Percentiles rank a stretch among this genome's conserved stretches.
Conservation (phyloP, 2,329 filamentous ascomycete genomes). For the Fusarium pseudocircinatum region DNA sequence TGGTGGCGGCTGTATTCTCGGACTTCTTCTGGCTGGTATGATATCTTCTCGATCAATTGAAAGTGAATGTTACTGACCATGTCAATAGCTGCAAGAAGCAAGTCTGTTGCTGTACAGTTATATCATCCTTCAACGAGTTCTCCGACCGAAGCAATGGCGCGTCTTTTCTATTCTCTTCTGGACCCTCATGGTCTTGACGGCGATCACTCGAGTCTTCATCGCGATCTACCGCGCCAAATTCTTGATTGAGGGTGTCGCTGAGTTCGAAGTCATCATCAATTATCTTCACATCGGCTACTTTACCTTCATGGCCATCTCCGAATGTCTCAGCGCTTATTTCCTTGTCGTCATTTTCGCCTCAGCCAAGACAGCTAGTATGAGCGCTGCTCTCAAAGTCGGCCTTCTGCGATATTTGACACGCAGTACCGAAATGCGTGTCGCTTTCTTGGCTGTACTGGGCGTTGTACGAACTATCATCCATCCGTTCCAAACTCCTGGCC, state of each 20-base stretch:
- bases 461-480: slow-evolving; percentile 53
- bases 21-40: slow-evolving; percentile 54
- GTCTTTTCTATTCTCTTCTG: slow-evolving; percentile 65
- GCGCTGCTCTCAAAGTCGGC: slow-evolving; percentile 43
- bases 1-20: slow-evolving; percentile 49
- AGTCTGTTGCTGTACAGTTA: slow-evolving; percentile 59
- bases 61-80: background rate
- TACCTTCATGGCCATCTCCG: slow-evolving; percentile 51
- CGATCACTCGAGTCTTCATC: slow-evolving; percentile 57
- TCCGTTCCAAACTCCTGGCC: slow-evolving; percentile 49
- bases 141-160: slow-evolving; percentile 52
- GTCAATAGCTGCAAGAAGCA: slow-evolving; percentile 52
- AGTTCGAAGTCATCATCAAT: slow-evolving; percentile 45
- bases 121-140: slow-evolving; percentile 60
- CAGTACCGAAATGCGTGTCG: slow-evolving; percentile 52
- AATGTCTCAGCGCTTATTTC: slow-evolving; percentile 52
- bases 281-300: slow-evolving; percentile 55
- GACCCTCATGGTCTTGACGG: slow-evolving; percentile 62
- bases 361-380: slow-evolving; percentile 40
- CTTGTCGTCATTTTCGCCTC: slow-evolving; percentile 50
- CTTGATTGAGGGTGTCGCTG: slow-evolving; percentile 41
- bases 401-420: slow-evolving; percentile 51
- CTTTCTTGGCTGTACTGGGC: slow-evolving; percentile 50
- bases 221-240: slow-evolving; percentile 45
- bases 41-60: fast-evolving